Evolutionary conservation across 1,139 yeast species (phyloP), one percentile per base, ranked within the genome.

Genomic region (Schwanniomyces etchellsii): DNA sequence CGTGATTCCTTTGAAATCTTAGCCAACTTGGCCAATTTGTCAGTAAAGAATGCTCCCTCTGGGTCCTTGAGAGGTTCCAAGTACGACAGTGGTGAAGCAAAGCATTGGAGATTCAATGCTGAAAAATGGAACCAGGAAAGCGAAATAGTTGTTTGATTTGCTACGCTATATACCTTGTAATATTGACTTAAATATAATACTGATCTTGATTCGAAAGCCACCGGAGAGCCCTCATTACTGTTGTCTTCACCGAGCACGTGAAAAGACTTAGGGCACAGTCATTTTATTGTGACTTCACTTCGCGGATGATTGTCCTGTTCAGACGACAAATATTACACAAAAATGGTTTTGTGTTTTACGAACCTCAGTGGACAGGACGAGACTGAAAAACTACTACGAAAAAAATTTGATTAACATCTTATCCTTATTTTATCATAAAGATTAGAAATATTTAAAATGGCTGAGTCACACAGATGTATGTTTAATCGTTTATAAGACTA

Each of bases 391-490:
- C 21, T 18, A 18, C 9, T 18, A 7, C 21, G n/a, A 18, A 18
- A 18, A 18, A 18, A 7, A 7, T 18, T 18, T n/a, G 21, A 18
- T 7, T 7, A 7, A 18, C 21, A 18, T 18, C 21, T 18, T 18
- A n/a, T 18, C 21, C 21, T 18, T 18, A 18, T 7, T 18, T 18
- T 18, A 7, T n/a, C 12, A n/a, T 7, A 23, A 11, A 13, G 7
- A n/a, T 23, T 9, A 11, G 7, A 23, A 7, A 13, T 7, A 11
- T 9, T 7, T 23, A 48, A 46, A 73, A 85, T 85, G 95, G 91
- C 95, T 77, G 95, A 84, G 77, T 81, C 95, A 69, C 95, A 86
- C 77, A 84, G 96, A 84, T 77, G 91, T 80, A 81, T 73, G 88
- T 80, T 49, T 23, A 9, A 18, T 9, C 10, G 9, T n/a, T n/a